A percentile compares a stretch with the other conserved stretches of the same genome.
These are phyloP conservation scores for Melampsora americana DNA, from an alignment of 1,284 basidiomycete species.

Conservation along the genomic window DNA sequence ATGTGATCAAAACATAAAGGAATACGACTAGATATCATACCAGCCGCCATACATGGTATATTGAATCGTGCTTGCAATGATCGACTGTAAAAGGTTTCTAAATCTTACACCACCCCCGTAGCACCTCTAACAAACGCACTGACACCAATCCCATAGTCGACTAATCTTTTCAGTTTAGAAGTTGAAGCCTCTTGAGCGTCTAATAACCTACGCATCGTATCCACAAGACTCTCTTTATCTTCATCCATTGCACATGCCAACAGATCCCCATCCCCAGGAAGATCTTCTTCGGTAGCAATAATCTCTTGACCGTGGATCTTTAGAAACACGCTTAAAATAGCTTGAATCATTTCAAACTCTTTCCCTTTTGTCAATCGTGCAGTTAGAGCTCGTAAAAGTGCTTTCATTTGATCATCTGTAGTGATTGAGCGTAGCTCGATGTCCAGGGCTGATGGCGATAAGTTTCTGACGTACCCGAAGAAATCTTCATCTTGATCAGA, in stretches of 20 bases:
- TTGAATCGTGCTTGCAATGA: too few species aligned
- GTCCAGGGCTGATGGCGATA: slow-evolving; percentile 87
- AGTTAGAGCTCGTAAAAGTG: slow-evolving; percentile 73
- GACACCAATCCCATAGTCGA: slow-evolving; percentile 42
- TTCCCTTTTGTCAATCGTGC: slow-evolving; percentile 70
- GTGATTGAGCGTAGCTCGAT: slow-evolving; percentile 76
- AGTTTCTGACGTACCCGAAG: slow-evolving; percentile 77
- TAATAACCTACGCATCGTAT: slow-evolving; percentile 12
- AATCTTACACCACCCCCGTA: slow-evolving; percentile 31
- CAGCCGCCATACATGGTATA: too few species aligned
- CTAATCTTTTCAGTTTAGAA: slow-evolving; percentile 27
- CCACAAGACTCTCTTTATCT: slow-evolving; percentile 2
- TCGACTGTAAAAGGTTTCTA: too few species aligned
- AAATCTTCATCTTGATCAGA: slow-evolving; percentile 68
- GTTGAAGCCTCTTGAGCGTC: slow-evolving; percentile 21
- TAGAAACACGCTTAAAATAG: slow-evolving; percentile 78
- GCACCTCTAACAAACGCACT: slow-evolving; percentile 39
- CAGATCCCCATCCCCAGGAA: slow-evolving; percentile 55
- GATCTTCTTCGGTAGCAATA: slow-evolving; percentile 43
- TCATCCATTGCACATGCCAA: slow-evolving; percentile 26
- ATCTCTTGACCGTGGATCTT: slow-evolving; percentile 73
- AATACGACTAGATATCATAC: too few species aligned
- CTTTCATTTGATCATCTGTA: slow-evolving; percentile 61
- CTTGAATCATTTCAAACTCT: slow-evolving; percentile 94
- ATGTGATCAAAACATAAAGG: too few species aligned